Percentiles rank a stretch among this genome's conserved stretches.
phyloP scores from a whole-genome alignment of 371 early-diverging fungal genomes.

The Mortierella sp. region DNA sequence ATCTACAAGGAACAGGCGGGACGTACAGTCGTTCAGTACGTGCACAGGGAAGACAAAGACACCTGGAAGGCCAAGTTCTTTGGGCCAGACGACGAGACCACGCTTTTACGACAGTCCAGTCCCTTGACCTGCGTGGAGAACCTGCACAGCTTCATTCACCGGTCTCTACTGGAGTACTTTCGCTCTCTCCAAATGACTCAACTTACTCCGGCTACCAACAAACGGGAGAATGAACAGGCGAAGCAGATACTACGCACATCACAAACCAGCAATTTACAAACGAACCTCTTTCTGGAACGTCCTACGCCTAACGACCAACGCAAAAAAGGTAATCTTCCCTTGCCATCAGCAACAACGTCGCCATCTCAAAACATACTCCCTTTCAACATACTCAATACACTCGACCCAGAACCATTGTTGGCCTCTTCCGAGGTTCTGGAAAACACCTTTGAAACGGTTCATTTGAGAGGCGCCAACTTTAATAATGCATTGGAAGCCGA shows the following conservation, averaged over 20 bases:
- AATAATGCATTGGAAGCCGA: not conserved
- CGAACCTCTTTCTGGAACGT: not conserved
- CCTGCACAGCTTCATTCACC: not conserved
- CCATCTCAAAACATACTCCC: not conserved
- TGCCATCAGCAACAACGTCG: not conserved
- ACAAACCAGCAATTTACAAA: not conserved
- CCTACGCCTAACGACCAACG: not conserved
- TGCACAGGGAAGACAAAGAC: not conserved
- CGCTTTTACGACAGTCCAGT: constrained; percentile 1
- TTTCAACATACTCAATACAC: not conserved
- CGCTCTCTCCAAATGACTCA: not conserved
- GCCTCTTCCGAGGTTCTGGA: not conserved
- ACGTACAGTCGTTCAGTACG: not conserved
- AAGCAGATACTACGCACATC: constrained; percentile 1
- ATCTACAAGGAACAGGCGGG: not conserved
- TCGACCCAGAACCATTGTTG: not conserved
- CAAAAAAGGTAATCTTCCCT: not conserved
- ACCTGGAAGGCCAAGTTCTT: constrained; percentile 4
- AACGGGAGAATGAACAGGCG: not conserved
- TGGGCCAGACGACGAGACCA: not conserved
- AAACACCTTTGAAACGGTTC: not conserved
- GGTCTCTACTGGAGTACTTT: not conserved
- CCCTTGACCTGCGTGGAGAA: constrained; percentile 3
- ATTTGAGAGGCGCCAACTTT: not conserved
- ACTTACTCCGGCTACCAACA: not conserved